phyloP scores from a whole-genome alignment of 2,329 filamentous ascomycete genomes.

The Rutstroemia sp. region DNA sequence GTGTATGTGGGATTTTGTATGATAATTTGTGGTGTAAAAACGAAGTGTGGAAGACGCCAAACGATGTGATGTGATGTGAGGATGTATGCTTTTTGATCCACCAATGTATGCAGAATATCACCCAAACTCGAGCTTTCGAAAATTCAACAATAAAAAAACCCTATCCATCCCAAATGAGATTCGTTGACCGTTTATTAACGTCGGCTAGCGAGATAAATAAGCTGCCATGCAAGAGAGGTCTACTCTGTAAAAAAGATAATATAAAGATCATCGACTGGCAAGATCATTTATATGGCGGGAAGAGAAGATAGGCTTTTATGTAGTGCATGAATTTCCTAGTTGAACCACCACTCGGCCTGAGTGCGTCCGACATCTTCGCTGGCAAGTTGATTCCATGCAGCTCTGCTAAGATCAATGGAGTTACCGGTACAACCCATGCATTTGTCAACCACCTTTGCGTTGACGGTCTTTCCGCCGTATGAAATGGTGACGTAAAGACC shows the following conservation, averaged over 20 bases:
- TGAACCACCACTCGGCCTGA: constrained; percentile 41
- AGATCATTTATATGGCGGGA: neutral
- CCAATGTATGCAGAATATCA: neutral
- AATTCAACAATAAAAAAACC: neutral
- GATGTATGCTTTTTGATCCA: neutral
- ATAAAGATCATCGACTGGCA: constrained; percentile 8
- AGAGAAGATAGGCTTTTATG: neutral
- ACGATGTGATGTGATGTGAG: too few species aligned
- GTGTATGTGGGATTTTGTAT: too few species aligned
- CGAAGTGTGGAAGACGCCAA: too few species aligned
- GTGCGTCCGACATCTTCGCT: constrained; percentile 38
- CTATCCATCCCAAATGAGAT: neutral
- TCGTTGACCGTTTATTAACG: constrained; percentile 4
- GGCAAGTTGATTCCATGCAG: constrained; percentile 34
- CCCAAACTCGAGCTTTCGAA: neutral
- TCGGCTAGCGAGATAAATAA: constrained; percentile 31
- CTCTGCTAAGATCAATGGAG: constrained; percentile 51
- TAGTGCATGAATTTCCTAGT: constrained; percentile 12
- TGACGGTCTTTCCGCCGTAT: constrained; percentile 50
- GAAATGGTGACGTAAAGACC: constrained; percentile 61
- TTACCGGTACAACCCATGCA: constrained; percentile 57
- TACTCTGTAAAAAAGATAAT: constrained; percentile 18
- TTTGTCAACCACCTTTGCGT: constrained; percentile 62
- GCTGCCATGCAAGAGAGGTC: constrained; percentile 34
- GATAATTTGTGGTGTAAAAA: too few species aligned